Base-by-base conservation (phyloP, 306 rosid genomes). In the Fragaria iinumae region DNA sequence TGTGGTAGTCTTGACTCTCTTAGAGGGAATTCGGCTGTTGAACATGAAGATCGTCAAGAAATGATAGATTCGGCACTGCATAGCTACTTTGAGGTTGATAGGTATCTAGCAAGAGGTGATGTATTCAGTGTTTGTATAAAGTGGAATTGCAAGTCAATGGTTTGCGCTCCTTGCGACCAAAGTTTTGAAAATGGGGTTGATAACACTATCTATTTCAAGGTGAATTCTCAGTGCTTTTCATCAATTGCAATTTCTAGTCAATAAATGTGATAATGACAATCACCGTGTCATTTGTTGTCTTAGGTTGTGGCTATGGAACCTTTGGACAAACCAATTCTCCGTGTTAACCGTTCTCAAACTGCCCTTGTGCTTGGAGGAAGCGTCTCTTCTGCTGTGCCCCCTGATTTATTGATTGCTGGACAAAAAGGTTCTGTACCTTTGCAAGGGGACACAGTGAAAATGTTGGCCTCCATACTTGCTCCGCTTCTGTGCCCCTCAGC, bases 291-390 rank as follows among this genome's bases (percentile, higher is more conserved):
- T 86, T 73, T 73, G 68, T 80, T 72, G 80, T 73, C 79, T 77
- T 83, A 92, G 97, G 97, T 88, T 79, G 82, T 90, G 79, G 96
- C 93, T 55, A 88, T 90, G 93, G 97, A 95, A 88, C 98, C 98
- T 77, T 84, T 89, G 73, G 93, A 95, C 62, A 93, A 90, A 75
- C 86, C 85, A 32, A 72, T 86, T 86, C 86, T 95, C 38, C 80
- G 88, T 41, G 89, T 88, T 76, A 92, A 90, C 83, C 87, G 75
- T 71, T 83, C 85, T 34, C 83, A 77, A 74, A 95, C 97, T 62
- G 98, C 97, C 71, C 89, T 95, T 69, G 99, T 95, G 78, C 96
- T 95, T 39, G 99, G 91, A 73, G 97, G 97, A 77, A 90, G 87
- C 77, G 88, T 80, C 75, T 83, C 89, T 65, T 92, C 97, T 64